Evolutionary conservation across 805 yeast species (phyloP), one percentile per base, ranked within the genome.

Genomic region (Starmerella vitae): DNA sequence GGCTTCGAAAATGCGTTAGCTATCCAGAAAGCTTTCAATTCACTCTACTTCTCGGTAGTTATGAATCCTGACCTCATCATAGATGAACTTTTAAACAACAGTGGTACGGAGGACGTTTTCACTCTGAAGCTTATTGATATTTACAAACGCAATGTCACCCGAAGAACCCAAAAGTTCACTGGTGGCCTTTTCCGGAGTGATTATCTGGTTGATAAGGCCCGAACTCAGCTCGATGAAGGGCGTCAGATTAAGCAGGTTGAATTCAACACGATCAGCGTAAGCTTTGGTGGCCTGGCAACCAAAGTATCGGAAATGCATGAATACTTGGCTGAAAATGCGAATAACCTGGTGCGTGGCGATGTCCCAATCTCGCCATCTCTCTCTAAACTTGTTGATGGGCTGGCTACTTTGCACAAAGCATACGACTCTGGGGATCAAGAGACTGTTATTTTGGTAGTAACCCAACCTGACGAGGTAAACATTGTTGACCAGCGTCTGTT

Each of bases 181-280:
- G 65, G 86, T 33, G 97, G 96, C 0, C 59, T 91, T 8, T 86
- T 85, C 58, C 71, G 98, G 57, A 78, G 93, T 0, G 98, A 91
- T 55, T 91, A 88, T 53, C 74, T 91, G 75, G 62, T 75, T 26
- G 76, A 78, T 47, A 53, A 57, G 20, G 41, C 44, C n/a, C 47
- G 55, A 15, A 45, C 50, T 25, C 50, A 40, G 20, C 20, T 19
- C 20, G 54, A 54, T 58, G 41, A 49, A 34, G 66, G 68, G 30
- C 57, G 60, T 18, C 61, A 62, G 36, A 78, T 88, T 52, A 86
- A 88, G 55, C 98, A 91, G 59, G 91, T 91, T 37, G 99, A 91
- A 58, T 88, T 88, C 64, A 91, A 91, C 60, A 86, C 98, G 1
- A 83, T 91, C 3, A 80, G 94, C 52, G 94, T 88, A 3, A 86